Evolutionary conservation across 805 yeast genomes (phyloP), one percentile per base, ranked within the genome.

Genomic region (Ogataea philodendri): DNA sequence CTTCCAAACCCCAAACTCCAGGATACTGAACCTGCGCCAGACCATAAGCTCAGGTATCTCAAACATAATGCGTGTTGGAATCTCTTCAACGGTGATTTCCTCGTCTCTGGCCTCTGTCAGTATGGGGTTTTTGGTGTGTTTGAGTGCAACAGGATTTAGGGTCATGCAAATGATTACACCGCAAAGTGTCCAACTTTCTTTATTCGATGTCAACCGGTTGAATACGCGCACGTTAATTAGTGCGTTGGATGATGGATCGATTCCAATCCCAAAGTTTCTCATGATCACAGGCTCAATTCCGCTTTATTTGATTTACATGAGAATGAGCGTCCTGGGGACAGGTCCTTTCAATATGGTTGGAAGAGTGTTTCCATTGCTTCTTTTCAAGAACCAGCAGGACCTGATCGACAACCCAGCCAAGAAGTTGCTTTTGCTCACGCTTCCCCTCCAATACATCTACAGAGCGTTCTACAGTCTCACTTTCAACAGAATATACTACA

Each of bases 401-500:
- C 22, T 45, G 23, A 28, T 15, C 17, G 15, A 13, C 13, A 42
- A 32, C 22, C 49, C 51, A 2, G 35, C 41, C 1, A 52, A 44
- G 29, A 41, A 32, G 29, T 20, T 48, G 11, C 15, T 53, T 9
- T 32, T 41, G 10, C 29, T 46, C 17, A 32, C 50, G 4, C 28
- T 45, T 5, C 48, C 51, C 3, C 18, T 32, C 32, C 57, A 44
- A 17, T 43, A 32, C 29, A 11, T 41, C 4, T 55, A 44, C 45
- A 51, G 33, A 25, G 15, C 39, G 1, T n/a, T 26, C 44, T 55
- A 42, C 58, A 57, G 33, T 39, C 21, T 44, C 36, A 35, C 60
- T 29, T 26, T 55, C 41, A 66, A 67, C 42, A 49, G 65, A 25
- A 8, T 55, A 3, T 66, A 66, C 44, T 66, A 63, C 38, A 50